Evolutionary conservation across 2,329 filamentous ascomycete species (phyloP), one percentile per base, ranked within the genome.

Genomic region (Byssothecium circinans): DNA sequence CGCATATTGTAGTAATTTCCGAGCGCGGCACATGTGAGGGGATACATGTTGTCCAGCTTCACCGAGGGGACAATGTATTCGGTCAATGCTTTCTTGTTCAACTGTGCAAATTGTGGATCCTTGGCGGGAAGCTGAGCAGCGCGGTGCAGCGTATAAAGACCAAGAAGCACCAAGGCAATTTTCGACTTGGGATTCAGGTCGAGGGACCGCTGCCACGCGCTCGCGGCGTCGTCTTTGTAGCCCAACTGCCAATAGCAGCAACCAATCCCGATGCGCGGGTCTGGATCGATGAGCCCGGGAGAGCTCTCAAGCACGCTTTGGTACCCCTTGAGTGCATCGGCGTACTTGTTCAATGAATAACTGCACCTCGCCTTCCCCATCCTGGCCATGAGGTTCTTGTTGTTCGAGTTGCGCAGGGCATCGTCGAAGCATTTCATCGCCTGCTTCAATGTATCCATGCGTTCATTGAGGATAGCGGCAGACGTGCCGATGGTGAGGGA

Each of bases 191-290:
- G 85, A 62, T 86, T 85, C 49, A 96, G 81, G 66, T 95, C 89
- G 22, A 96, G 74, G 11, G 87, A 85, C 54, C 94, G 81, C 66
- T 95, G 88, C 94, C 94, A 99, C 11, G 94, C 92, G 39, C 79
- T 77, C 66, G 89, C 92, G 7, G 95, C 94, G 62, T 96, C 90
- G 27, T 95, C 89, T 70, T 95, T 96, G 77, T 89, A 91, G 10
- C 91, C 91, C 22, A 99, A 79, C 70, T 96, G 89, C 94, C 95
- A 99, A 70, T 96, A 87, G 76, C 94, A 99, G 72, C 90, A 94
- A 37, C 94, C 94, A 64, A 99, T 92, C 45, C 94, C 94, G 59
- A 99, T 92, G 60, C 95, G 84, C 58, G 94, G 95, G 70, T 99
- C 94, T 0, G 94, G 94, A 64, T 99, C 94, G 34, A 88, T 83